Evolutionary conservation across 23 red algal genomes (phyloP).

Genomic region (Agarophyton chilense): DNA sequence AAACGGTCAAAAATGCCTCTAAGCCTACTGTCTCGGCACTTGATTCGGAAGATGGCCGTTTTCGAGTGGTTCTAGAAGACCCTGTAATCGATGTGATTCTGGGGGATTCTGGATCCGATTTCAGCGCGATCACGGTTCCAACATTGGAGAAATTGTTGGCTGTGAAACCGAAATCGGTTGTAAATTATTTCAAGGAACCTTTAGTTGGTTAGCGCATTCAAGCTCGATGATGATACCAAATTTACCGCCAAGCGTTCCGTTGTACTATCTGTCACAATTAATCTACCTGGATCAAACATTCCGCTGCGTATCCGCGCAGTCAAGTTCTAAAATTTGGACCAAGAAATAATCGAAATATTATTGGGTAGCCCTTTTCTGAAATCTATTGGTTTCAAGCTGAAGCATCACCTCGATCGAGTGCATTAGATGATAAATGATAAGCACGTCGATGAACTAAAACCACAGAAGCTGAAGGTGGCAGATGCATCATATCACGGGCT

Average conservation of each 20-base stretch:
- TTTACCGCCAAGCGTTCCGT: no score
- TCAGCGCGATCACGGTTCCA: slow-evolving; percentile 29
- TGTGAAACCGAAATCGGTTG: no score
- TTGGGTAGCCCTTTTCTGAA: background rate
- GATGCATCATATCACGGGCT: background rate
- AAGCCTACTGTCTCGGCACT: no score
- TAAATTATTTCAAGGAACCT: no score
- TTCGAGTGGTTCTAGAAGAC: slow-evolving; percentile 4
- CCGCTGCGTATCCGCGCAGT: slow-evolving; percentile 7
- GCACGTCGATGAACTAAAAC: background rate
- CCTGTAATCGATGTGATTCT: background rate
- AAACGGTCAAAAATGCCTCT: no score
- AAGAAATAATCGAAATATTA: background rate
- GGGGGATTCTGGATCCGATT: slow-evolving; percentile 24
- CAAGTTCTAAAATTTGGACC: background rate
- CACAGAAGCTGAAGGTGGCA: background rate
- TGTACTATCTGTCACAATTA: slow-evolving; percentile 5
- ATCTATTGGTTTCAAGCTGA: slow-evolving; percentile 30
- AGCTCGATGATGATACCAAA: no score
- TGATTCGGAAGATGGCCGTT: background rate
- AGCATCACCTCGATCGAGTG: background rate
- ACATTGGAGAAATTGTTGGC: no score
- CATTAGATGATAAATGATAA: background rate
- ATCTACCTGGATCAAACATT: slow-evolving; percentile 26
- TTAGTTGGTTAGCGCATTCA: no score